phyloP scores from a whole-genome alignment of 2,329 filamentous ascomycete genomes.

The Capronia americana region DNA sequence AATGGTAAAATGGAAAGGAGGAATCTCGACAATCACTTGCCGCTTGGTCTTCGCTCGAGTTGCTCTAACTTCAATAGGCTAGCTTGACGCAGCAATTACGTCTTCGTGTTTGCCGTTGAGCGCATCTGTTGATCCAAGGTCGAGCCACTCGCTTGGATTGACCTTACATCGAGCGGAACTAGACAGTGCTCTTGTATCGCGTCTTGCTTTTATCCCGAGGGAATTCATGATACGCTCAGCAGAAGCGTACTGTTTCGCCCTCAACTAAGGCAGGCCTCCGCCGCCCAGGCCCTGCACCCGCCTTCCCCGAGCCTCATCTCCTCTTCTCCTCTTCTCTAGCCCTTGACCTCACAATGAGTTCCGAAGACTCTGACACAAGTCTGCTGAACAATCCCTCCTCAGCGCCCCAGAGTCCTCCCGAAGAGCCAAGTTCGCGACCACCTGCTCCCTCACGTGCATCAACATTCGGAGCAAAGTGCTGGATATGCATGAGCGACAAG shows the following conservation, averaged over 20 bases:
- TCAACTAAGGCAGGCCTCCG: slow-evolving; percentile 4
- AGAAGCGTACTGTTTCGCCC: background rate
- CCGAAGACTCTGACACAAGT: slow-evolving; percentile 41
- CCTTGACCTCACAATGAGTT: slow-evolving; percentile 34
- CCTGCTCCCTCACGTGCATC: slow-evolving; percentile 42
- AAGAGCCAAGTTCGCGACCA: slow-evolving; percentile 23
- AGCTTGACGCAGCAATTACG: slow-evolving; percentile 3
- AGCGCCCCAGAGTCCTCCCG: slow-evolving; percentile 7
- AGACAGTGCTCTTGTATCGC: background rate
- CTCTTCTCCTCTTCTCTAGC: background rate
- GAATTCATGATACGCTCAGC: background rate
- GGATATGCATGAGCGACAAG: slow-evolving; percentile 73
- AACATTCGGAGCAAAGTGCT: slow-evolving; percentile 60
- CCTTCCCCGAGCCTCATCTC: background rate
- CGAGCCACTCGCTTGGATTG: background rate
- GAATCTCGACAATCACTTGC: background rate
- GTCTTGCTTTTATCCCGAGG: background rate
- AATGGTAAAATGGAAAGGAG: background rate
- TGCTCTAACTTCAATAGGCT: background rate
- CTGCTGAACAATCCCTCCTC: slow-evolving; percentile 35
- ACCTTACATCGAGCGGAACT: background rate
- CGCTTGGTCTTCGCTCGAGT: background rate
- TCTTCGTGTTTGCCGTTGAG: background rate
- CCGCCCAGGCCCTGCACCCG: background rate
- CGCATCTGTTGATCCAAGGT: background rate